phyloP scores from a whole-genome alignment of 257 asterid genomes.

The Catharanthus roseus region DNA sequence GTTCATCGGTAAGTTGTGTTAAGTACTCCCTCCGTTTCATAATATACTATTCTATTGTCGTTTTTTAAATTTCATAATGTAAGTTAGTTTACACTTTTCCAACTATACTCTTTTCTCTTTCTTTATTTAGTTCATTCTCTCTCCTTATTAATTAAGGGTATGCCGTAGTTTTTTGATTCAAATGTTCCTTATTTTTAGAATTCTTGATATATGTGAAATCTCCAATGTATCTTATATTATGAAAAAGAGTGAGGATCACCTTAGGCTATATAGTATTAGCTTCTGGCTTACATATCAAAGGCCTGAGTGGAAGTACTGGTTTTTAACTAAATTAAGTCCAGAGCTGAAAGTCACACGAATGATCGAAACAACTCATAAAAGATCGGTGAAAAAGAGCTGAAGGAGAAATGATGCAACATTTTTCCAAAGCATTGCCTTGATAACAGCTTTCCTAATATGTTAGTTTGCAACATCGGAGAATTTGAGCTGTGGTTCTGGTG shows the following conservation, averaged over 20 bases:
- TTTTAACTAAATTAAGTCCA: neutral
- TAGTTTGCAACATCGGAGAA: neutral
- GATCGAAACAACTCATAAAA: neutral
- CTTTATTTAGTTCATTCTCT: too few relatives aligned
- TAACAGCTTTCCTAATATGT: neutral
- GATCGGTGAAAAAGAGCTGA: neutral
- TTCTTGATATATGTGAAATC: too few relatives aligned
- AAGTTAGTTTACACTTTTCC: too few relatives aligned
- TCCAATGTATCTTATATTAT: too few relatives aligned
- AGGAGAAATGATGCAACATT: neutral
- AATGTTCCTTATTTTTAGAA: too few relatives aligned
- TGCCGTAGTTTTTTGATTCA: too few relatives aligned
- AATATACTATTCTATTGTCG: too few relatives aligned
- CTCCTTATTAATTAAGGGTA: too few relatives aligned
- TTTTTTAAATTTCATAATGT: too few relatives aligned
- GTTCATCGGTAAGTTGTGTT: conserved; percentile 58
- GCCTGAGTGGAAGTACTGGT: neutral
- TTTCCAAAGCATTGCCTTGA: neutral
- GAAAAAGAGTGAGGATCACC: too few relatives aligned
- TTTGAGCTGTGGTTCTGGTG: neutral
- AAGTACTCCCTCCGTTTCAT: too few relatives aligned
- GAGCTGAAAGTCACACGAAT: neutral
- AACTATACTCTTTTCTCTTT: too few relatives aligned
- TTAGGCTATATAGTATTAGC: neutral
- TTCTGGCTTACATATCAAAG: neutral